Conservation (phyloP, 2,329 filamentous ascomycete species). For the Colletotrichum karsti region DNA sequence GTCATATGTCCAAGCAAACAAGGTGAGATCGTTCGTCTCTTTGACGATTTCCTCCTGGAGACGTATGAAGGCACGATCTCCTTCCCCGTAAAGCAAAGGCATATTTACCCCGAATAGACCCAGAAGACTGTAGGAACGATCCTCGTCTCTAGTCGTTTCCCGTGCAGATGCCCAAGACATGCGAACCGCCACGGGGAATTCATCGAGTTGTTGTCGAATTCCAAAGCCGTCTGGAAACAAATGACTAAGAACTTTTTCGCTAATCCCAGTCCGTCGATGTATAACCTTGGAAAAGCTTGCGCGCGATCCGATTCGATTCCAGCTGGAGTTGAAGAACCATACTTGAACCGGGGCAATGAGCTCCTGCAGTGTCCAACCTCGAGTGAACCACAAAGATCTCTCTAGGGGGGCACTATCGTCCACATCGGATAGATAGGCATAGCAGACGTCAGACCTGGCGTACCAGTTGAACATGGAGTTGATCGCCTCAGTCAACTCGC, state of each 20-base stretch:
- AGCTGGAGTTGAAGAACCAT: not conserved
- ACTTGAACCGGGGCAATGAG: not conserved
- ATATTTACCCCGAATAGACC: not conserved
- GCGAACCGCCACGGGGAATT: not conserved
- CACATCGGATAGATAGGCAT: not conserved
- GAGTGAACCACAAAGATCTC: not conserved
- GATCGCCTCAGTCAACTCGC: too few species aligned
- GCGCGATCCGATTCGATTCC: not conserved
- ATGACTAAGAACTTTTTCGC: not conserved
- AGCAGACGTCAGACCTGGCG: not conserved
- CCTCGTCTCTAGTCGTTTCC: not conserved
- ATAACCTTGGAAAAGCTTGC: not conserved
- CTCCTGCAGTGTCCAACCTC: not conserved
- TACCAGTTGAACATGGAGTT: too few species aligned
- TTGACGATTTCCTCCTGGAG: not conserved
- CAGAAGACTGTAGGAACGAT: not conserved
- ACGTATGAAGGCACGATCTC: not conserved
- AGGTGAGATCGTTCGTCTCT: not conserved
- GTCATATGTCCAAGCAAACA: not conserved
- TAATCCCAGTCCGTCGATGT: too few species aligned
- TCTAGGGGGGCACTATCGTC: not conserved
- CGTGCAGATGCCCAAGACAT: not conserved
- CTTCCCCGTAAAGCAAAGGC: not conserved
- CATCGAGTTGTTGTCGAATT: accelerated
- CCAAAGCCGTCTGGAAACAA: not conserved